phyloP scores from a whole-genome alignment of 2,329 filamentous ascomycete species.

The Aspergillus flavus region DNA sequence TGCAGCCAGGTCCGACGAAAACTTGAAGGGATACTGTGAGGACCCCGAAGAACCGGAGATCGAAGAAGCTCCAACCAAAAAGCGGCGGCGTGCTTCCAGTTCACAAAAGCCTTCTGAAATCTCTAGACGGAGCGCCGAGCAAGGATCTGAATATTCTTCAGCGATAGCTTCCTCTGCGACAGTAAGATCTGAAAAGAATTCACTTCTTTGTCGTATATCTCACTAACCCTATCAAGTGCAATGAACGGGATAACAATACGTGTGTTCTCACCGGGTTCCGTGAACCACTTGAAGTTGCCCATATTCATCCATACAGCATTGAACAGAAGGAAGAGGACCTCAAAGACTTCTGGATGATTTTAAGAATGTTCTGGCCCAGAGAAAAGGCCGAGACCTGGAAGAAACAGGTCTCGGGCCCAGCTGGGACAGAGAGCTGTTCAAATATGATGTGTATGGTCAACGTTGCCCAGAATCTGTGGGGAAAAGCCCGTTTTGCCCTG shows the following conservation, averaged over 20 bases:
- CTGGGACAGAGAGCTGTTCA: neutral
- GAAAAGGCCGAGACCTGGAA: neutral
- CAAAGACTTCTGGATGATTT: fast-evolving
- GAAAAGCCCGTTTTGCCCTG: neutral
- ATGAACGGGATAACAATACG: fast-evolving
- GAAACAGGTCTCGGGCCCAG: neutral
- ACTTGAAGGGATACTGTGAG: fast-evolving
- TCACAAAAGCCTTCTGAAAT: too few species aligned
- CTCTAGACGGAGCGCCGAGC: fast-evolving
- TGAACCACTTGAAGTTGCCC: neutral
- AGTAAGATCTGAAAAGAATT: too few species aligned
- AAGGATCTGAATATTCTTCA: fast-evolving
- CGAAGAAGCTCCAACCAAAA: neutral
- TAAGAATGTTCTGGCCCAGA: neutral
- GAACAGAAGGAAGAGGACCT: neutral
- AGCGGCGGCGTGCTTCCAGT: neutral
- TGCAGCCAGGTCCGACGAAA: fast-evolving
- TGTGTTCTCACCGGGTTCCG: neutral
- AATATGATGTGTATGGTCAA: neutral
- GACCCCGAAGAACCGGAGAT: neutral
- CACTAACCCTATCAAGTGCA: neutral
- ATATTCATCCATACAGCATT: neutral
- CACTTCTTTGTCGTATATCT: too few species aligned
- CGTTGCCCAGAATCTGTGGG: neutral
- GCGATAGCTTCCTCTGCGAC: fast-evolving